Evolutionary conservation across 2,329 filamentous ascomycete species (phyloP).

Genomic region (Diaporthe longicolla): DNA sequence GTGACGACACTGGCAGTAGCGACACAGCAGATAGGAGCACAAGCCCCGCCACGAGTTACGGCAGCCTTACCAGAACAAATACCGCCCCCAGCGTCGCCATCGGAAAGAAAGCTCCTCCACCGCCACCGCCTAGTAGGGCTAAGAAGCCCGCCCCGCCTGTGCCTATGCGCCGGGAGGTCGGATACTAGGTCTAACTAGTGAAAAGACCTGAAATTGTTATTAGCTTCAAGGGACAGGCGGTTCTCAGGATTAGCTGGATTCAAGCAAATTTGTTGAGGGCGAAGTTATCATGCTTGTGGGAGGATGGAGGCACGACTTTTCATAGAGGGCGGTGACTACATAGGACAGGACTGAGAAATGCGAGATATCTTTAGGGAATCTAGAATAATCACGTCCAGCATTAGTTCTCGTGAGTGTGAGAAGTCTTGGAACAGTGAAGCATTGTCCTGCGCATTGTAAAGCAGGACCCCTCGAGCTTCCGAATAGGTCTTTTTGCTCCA

Average conservation of each 20-base stretch:
- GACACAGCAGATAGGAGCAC: slow-evolving; percentile 67
- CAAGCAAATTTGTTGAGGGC: slow-evolving; percentile 10
- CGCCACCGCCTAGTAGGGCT: slow-evolving; percentile 61
- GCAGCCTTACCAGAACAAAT: slow-evolving; percentile 65
- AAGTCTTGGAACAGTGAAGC: too few species aligned
- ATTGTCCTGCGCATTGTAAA: neutral
- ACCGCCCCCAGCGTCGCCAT: slow-evolving; percentile 50
- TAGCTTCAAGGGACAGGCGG: neutral
- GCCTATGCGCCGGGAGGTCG: slow-evolving; percentile 55
- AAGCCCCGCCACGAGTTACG: slow-evolving; percentile 70
- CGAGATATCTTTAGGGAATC: slow-evolving; percentile 24
- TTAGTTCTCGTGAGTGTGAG: neutral
- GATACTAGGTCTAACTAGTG: slow-evolving; percentile 44
- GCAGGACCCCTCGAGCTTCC: neutral
- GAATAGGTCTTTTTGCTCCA: neutral
- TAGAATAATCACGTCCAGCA: neutral
- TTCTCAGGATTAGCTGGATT: neutral
- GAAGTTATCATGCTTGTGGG: too few species aligned
- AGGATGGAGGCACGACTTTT: neutral
- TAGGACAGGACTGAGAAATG: neutral
- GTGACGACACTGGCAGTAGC: slow-evolving; percentile 65
- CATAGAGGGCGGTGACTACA: neutral
- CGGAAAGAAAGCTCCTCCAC: slow-evolving; percentile 58
- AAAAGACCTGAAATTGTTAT: neutral
- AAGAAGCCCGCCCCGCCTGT: slow-evolving; percentile 71